Percentiles rank a stretch among this genome's conserved stretches.
Evolutionary conservation across 768 basidiomycete genomes (phyloP).

Genomic region (Tricholomella constricta): DNA sequence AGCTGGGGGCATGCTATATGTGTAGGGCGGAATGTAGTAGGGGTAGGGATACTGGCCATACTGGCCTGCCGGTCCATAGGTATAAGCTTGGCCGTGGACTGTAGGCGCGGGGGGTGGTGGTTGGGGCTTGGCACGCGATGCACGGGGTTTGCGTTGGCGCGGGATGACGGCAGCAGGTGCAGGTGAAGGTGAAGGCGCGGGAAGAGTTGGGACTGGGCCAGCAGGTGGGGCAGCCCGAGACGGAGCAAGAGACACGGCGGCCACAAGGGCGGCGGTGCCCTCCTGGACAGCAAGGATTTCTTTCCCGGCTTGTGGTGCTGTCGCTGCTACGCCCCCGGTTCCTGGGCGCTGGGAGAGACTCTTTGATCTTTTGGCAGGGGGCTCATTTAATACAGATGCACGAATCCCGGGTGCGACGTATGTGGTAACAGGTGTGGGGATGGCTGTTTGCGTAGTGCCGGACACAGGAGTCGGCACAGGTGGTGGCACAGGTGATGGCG

Average conservation of each 20-base stretch:
- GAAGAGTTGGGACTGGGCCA: neutral
- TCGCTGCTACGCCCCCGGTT: no score
- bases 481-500: neutral
- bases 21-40: constrained; percentile 35
- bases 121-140: constrained; percentile 3
- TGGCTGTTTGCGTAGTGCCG: constrained; percentile 7
- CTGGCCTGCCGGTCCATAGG: no score
- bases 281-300: no score
- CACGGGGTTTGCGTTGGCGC: constrained; percentile 3
- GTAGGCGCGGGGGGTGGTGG: constrained; percentile 6
- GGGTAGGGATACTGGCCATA: constrained; percentile 28
- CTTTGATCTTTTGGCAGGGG: constrained; percentile 11
- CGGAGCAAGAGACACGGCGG: no score
- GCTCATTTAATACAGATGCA: constrained; percentile 21
- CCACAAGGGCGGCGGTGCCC: no score
- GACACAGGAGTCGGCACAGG: constrained; percentile 3
- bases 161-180: neutral
- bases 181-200: neutral
- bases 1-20: constrained; percentile 32
- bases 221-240: no score
- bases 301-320: no score
- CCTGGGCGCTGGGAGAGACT: neutral
- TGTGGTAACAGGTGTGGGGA: no score
- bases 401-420: no score
- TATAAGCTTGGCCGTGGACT: constrained; percentile 2